A percentile compares a stretch with the other conserved stretches of the same genome.
Evolutionary conservation across 2,329 filamentous ascomycete genomes (phyloP).

Genomic region (Cryphonectria parasitica): DNA sequence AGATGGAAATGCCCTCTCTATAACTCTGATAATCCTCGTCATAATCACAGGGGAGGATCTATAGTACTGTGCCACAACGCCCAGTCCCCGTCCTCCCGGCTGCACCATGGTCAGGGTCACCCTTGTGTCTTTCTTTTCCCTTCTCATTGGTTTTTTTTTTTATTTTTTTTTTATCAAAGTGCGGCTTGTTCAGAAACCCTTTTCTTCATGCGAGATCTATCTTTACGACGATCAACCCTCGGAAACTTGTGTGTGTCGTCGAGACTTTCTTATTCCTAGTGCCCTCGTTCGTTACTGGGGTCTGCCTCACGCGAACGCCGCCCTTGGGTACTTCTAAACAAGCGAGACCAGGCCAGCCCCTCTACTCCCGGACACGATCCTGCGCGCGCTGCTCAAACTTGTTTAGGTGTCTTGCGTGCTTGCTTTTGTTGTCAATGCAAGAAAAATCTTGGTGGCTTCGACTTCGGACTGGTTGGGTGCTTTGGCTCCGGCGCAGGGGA

Average conservation of each 20-base stretch:
- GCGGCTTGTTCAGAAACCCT: constrained; percentile 21
- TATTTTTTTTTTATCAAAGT: neutral
- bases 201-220: constrained; percentile 17
- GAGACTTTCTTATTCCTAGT: neutral
- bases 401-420: neutral
- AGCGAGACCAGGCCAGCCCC: neutral
- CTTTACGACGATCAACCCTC: constrained; percentile 11
- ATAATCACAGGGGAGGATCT: constrained; percentile 18
- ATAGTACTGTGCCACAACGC: neutral
- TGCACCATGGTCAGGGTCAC: constrained; percentile 9
- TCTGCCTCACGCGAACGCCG: constrained; percentile 6
- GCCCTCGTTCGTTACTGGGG: neutral
- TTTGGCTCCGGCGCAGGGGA: neutral
- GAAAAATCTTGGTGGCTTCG: neutral
- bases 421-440: neutral
- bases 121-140: constrained; percentile 2
- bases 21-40: neutral
- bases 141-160: no score
- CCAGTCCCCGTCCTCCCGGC: constrained; percentile 5
- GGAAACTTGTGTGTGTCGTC: constrained; percentile 3
- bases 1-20: neutral
- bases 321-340: neutral
- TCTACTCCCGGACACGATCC: constrained; percentile 1
- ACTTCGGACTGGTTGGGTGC: neutral
- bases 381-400: neutral